Evolutionary conservation across 805 yeast species (phyloP), one percentile per base, ranked within the genome.

Genomic region (Teunomyces atbi): DNA sequence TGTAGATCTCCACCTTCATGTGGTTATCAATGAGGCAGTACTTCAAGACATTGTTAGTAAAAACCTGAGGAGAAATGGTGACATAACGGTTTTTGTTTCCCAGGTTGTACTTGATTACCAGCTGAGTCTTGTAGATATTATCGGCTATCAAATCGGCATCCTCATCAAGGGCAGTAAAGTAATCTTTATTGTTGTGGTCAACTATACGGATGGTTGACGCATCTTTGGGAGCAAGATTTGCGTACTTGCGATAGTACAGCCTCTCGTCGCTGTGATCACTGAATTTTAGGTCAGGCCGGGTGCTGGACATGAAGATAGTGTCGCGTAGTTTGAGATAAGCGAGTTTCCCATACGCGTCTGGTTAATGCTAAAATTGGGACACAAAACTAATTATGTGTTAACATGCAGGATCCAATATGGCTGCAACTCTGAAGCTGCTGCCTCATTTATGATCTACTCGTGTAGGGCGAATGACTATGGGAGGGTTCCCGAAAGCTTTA

Each of bases 121-220:
- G 82, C 35, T 79, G 81, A 0, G 98, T 89, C 54, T 85, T 86
- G 68, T 89, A 92, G 28, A 94, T 82, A 45, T 77, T 71, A 52
- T 90, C 95, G 3, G 97, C 97, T 23, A 89, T 86, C 46, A 82
- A 75, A 37, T 76, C 74, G 3, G 98, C 97, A 62, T 92, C 96
- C 3, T 78, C 80, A 39, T 76, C 79, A 16, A 89, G 73, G 1
- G 81, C 83, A 2, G 87, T 82, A 65, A 84, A 94, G 63, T 88
- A 90, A 49, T 89, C 96, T 38, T 84, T 84, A 49, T 83, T 81
- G 45, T 65, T 65, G 60, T 72, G 76, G 60, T 90, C 96, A 38
- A 86, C 84, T n/a, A 89, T 69, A 37, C 97, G 76, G 18, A 92
- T 58, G 0, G 84, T 76, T 16, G 57, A 40, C 1, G 68, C 61